A percentile compares a stretch with the other conserved stretches of the same genome.
These are phyloP conservation scores for Phytophthora fragariaefolia DNA, from an alignment of 352 stramenopile species.

Conservation along the genomic window DNA sequence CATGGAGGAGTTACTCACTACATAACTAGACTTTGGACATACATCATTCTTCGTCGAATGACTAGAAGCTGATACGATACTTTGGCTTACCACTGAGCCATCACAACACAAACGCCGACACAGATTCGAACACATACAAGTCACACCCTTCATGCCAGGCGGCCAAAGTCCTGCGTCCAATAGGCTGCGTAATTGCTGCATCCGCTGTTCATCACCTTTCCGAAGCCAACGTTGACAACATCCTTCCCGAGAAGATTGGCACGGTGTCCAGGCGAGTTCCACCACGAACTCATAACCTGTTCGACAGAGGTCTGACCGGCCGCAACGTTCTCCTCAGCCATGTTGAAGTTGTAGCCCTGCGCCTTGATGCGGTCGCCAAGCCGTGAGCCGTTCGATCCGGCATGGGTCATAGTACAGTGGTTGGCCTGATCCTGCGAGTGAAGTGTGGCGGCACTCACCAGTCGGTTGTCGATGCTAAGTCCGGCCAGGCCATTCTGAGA, in stretches of 20 bases:
- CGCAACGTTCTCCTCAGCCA: constrained; percentile 57
- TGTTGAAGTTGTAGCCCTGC: constrained; percentile 45
- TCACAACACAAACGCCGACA: constrained; percentile 18
- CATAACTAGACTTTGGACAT: not conserved
- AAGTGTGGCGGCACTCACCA: constrained; percentile 38
- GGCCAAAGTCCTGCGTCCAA: constrained; percentile 49
- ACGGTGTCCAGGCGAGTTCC: constrained; percentile 54
- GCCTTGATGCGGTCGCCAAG: constrained; percentile 40
- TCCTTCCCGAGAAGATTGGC: constrained; percentile 48
- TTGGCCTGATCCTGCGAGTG: constrained; percentile 56
- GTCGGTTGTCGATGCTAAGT: constrained; percentile 47
- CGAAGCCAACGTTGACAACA: constrained; percentile 40
- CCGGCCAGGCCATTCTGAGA: constrained; percentile 35
- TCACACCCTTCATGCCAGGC: constrained; percentile 14
- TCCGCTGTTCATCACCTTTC: constrained; percentile 31
- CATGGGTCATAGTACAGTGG: constrained; percentile 51
- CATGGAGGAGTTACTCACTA: not conserved
- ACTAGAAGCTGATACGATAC: constrained; percentile 10
- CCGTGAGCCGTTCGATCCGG: constrained; percentile 41
- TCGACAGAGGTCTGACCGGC: constrained; percentile 47
- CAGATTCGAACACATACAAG: constrained; percentile 2
- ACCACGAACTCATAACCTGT: constrained; percentile 56
- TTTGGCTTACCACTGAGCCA: constrained; percentile 25
- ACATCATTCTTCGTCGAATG: constrained; percentile 7
- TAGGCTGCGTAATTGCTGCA: constrained; percentile 39